Percentiles rank a stretch among this genome's conserved stretches.
These are phyloP conservation scores for Coniophora puteana DNA, from an alignment of 1,284 basidiomycete genomes.

Conservation along the genomic window DNA sequence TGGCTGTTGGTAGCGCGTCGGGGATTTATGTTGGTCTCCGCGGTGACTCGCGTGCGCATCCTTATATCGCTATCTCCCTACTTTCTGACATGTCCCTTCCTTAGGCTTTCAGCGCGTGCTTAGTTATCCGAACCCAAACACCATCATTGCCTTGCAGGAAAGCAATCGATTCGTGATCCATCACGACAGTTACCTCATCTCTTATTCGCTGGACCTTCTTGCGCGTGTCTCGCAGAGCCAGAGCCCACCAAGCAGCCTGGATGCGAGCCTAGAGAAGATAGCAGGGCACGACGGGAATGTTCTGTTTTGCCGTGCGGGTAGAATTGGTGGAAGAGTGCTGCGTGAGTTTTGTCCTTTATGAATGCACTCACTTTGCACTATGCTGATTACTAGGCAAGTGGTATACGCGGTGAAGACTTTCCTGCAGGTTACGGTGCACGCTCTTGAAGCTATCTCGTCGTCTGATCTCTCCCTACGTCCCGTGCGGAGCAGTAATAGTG, in stretches of 20 bases:
- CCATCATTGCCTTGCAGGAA: conserved; percentile 52
- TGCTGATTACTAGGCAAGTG: conserved; percentile 39
- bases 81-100: conserved; percentile 6
- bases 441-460: conserved; percentile 36
- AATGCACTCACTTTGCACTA: background rate
- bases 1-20: conserved; percentile 57
- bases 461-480: conserved; percentile 28
- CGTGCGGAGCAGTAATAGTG: too few relatives aligned
- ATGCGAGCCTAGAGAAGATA: conserved; percentile 55
- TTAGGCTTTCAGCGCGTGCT: conserved; percentile 58
- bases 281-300: conserved; percentile 48
- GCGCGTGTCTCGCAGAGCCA: conserved; percentile 52
- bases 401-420: conserved; percentile 63
- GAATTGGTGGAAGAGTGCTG: conserved; percentile 47
- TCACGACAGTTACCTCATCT: conserved; percentile 49
- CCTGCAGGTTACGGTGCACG: conserved; percentile 50
- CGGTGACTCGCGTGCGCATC: conserved; percentile 44
- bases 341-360: conserved; percentile 31
- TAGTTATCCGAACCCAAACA: conserved; percentile 40
- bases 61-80: conserved; percentile 5
- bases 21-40: conserved; percentile 64
- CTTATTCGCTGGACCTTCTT: conserved; percentile 69
- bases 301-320: conserved; percentile 54
- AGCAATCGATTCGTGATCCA: conserved; percentile 69
- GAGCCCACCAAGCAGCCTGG: conserved; percentile 40